phyloP scores from a whole-genome alignment of 2,329 filamentous ascomycete genomes.

The Pseudogymnoascus sp. region DNA sequence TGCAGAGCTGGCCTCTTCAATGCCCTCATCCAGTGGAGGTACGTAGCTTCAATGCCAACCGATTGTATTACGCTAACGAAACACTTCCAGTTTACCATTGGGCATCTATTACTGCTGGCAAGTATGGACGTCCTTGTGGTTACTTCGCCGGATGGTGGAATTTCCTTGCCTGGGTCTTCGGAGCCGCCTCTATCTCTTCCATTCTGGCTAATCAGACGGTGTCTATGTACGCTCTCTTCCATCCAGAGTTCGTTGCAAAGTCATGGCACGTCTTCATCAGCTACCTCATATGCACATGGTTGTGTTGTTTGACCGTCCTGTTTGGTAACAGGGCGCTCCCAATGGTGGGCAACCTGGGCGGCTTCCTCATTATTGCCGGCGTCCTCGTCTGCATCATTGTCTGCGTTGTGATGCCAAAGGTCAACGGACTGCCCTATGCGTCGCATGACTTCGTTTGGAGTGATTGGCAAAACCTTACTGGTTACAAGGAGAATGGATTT shows the following conservation, averaged over 20 bases:
- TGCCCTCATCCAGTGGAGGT: slow-evolving; percentile 49
- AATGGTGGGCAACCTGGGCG: slow-evolving; percentile 41
- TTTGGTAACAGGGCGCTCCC: slow-evolving; percentile 45
- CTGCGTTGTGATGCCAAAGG: slow-evolving; percentile 44
- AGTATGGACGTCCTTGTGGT: slow-evolving; percentile 27
- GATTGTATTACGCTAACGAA: slow-evolving; percentile 7
- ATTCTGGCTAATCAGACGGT: slow-evolving; percentile 6
- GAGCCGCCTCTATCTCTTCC: slow-evolving; percentile 9
- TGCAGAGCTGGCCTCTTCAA: slow-evolving; percentile 52
- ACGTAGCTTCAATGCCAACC: neutral
- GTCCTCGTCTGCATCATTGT: slow-evolving; percentile 46
- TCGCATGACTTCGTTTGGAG: slow-evolving; percentile 32
- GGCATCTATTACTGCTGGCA: slow-evolving; percentile 49
- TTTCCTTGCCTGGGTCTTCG: slow-evolving; percentile 34
- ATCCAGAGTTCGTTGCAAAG: slow-evolving; percentile 34
- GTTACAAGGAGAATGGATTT: slow-evolving; percentile 40
- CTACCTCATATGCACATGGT: slow-evolving; percentile 38
- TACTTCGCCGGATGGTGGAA: slow-evolving; percentile 43
- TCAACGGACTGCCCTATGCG: slow-evolving; percentile 32
- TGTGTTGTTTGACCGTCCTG: slow-evolving; percentile 36
- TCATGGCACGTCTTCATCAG: slow-evolving; percentile 41
- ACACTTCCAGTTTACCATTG: slow-evolving; percentile 44
- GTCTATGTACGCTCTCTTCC: slow-evolving; percentile 28
- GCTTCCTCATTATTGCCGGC: slow-evolving; percentile 41
- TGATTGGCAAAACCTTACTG: slow-evolving; percentile 35